These are phyloP conservation scores for Leptodontidium sp. DNA, from an alignment of 2,329 filamentous ascomycete species.

Conservation along the genomic window DNA sequence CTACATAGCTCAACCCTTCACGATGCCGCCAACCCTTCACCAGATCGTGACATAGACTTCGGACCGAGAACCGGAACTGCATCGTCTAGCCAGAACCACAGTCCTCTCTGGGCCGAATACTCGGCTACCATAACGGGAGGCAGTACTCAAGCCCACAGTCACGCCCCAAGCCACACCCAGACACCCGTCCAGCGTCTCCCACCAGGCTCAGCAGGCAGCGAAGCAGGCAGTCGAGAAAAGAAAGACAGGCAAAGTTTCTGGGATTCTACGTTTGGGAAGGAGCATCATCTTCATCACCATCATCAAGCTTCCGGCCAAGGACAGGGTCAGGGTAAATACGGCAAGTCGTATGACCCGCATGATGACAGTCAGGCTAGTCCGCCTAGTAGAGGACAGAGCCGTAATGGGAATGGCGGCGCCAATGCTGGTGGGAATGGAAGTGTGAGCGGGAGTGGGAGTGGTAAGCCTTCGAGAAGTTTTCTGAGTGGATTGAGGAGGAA, in stretches of 20 bases:
- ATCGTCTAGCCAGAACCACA: constrained; percentile 28
- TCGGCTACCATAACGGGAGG: constrained; percentile 26
- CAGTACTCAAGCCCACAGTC: background rate
- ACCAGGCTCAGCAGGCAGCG: constrained; percentile 41
- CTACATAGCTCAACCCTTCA: constrained; percentile 37
- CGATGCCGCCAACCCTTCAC: constrained; percentile 16
- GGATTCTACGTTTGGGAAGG: constrained; percentile 46
- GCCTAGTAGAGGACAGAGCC: constrained; percentile 41
- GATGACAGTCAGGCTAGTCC: constrained; percentile 31
- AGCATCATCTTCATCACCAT: background rate
- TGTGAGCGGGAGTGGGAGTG: constrained; percentile 31
- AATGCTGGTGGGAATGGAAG: background rate
- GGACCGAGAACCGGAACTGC: constrained; percentile 13
- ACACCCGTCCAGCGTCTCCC: constrained; percentile 11
- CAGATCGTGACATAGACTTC: background rate
- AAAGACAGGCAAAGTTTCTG: constrained; percentile 46
- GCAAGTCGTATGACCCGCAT: constrained; percentile 34
- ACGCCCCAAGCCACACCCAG: background rate
- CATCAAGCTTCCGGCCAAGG: background rate
- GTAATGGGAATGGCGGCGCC: constrained; percentile 33
- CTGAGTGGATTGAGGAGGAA: constrained; percentile 40
- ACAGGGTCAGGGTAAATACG: constrained; percentile 35
- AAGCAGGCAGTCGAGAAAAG: constrained; percentile 33
- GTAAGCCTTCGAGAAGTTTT: constrained; percentile 43
- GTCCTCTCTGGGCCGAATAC: constrained; percentile 35